Evolutionary conservation across 2,329 filamentous ascomycete genomes (phyloP).

Genomic region (Chaetomium sp.): DNA sequence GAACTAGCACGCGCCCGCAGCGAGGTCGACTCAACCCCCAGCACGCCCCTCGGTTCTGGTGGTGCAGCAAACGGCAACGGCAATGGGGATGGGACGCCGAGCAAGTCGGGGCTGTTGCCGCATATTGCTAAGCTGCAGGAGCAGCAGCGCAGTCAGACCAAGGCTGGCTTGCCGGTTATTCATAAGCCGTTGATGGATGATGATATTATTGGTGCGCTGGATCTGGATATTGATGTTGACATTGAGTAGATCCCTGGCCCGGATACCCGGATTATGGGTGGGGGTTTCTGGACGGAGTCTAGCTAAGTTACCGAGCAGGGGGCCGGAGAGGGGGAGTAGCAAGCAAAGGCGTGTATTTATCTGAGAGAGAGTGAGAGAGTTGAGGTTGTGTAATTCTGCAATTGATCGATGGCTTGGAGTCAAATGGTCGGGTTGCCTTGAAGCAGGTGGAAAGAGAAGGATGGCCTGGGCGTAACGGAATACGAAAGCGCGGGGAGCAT

Average conservation of each 20-base stretch:
- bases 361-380: no score
- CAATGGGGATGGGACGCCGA: conserved; percentile 37
- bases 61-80: conserved; percentile 17
- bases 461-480: no score
- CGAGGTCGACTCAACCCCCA: conserved; percentile 42
- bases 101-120: conserved; percentile 32
- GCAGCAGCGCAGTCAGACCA: conserved; percentile 41
- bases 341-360: no score
- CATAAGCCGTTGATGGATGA: conserved; percentile 82
- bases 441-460: no score
- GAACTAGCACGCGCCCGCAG: conserved; percentile 59
- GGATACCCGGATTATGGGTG: no score
- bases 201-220: conserved; percentile 82
- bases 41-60: conserved; percentile 27
- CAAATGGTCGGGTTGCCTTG: no score
- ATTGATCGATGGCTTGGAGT: no score
- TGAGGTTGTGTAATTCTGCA: no score
- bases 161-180: conserved; percentile 58
- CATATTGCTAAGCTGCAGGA: conserved; percentile 49
- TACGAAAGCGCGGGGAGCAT: no score
- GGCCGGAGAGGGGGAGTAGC: no score
- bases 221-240: conserved; percentile 82
- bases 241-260: conserved; percentile 12
- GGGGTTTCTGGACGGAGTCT: no score
- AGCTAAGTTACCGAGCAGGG: no score